Percentiles rank a stretch among this genome's conserved stretches.
phyloP scores from a whole-genome alignment of 2,329 filamentous ascomycete species.

The Immersiporthe knoxdaviesiana region DNA sequence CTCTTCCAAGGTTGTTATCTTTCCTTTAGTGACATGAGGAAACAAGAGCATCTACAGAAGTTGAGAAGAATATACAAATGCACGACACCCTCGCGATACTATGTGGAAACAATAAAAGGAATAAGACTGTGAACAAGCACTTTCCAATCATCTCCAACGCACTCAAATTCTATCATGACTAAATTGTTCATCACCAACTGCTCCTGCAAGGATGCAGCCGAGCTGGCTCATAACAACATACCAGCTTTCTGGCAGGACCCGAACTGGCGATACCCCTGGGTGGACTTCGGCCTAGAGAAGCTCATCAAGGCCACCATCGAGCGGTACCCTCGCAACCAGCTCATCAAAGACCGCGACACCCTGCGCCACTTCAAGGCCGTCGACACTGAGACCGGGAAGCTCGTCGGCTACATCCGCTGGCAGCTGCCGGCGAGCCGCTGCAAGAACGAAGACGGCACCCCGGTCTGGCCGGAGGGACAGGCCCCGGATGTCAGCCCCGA shows the following conservation, averaged over 20 bases:
- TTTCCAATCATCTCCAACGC: not conserved
- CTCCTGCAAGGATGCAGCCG: conserved; percentile 27
- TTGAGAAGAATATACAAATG: not conserved
- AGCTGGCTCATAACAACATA: conserved; percentile 32
- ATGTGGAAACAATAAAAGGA: no score
- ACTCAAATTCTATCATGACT: conserved; percentile 13
- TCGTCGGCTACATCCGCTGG: conserved; percentile 34
- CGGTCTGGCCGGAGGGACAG: conserved; percentile 31
- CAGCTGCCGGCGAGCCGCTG: conserved; percentile 21
- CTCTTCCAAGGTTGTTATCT: no score
- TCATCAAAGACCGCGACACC: conserved; percentile 29
- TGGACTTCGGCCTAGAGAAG: conserved; percentile 11
- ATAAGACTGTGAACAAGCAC: no score
- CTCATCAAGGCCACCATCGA: conserved; percentile 19
- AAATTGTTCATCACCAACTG: conserved; percentile 26
- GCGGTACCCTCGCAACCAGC: conserved; percentile 26
- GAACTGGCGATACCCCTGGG: conserved; percentile 31
- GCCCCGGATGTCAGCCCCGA: conserved; percentile 27
- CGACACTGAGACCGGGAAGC: conserved; percentile 30
- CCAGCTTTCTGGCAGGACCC: conserved; percentile 32
- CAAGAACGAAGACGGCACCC: conserved; percentile 5
- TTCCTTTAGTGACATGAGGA: no score
- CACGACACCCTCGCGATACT: not conserved
- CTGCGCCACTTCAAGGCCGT: conserved; percentile 34
- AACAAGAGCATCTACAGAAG: not conserved